Evolutionary conservation across 2,329 filamentous ascomycete genomes (phyloP), one percentile per base, ranked within the genome.

Genomic region (Aspergillus pseudoviridinutans): DNA sequence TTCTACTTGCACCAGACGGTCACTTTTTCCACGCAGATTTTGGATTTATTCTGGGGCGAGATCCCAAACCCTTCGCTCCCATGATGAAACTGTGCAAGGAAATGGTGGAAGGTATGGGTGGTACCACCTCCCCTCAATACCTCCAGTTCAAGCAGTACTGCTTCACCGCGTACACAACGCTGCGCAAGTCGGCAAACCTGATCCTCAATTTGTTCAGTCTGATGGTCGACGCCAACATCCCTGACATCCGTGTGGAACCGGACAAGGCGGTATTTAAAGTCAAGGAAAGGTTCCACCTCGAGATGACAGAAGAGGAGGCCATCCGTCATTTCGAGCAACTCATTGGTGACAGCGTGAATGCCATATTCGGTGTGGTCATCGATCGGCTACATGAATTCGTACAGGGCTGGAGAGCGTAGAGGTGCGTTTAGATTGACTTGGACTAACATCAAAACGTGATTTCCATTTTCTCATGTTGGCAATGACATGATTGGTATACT

Each of bases 11-110:
- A 0, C 92, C 94, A 0, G 89, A 92, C 64, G 94, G 86, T 4
- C 91, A 95, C 74, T 99, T 99, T 80, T 97, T 99, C 82, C 94
- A 99, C 72, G 92, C 93, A 29, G 94, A 99, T 74, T 99, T 99
- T 68, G 94, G 95, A 46, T 99, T 96, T 75, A 99, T 99, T 61
- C 87, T 99, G 1, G 94, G 94, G 20, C 90, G 94, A 44, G 94
- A 99, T 66, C 94, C 94, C 0, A 99, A 99, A 71, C 94, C 94
- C 0, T 97, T 99, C 70, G 93, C 94, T 0, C 94, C 94, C 0
- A 87, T 93, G 53, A 96, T 99, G 88, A 99, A 99, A 74, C 85
- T 99, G 8, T 93, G 89, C 70, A 93, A 92, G 66, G 93, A 99
- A 71, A 99, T 99, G 94, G 91, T 97, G 3, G 94, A 99, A 68